These are phyloP conservation scores for Boletellus sp. DNA, from an alignment of 768 basidiomycete genomes.

Conservation along the genomic window DNA sequence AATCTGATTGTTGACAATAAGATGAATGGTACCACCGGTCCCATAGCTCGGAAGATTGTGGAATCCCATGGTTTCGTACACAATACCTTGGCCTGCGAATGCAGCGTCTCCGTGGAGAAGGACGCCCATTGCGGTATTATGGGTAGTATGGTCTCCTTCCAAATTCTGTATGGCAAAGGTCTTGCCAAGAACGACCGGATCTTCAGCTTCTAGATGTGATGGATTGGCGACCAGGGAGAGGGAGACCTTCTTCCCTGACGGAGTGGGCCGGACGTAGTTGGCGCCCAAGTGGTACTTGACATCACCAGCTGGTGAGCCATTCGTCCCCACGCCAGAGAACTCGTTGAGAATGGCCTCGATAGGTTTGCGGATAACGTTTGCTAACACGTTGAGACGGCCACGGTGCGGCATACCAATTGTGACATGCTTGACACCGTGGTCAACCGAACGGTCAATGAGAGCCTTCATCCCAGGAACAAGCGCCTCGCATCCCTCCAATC, in stretches of 20 bases:
- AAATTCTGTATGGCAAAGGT: conserved; percentile 96
- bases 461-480: conserved; percentile 99
- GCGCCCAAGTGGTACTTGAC: conserved; percentile 99
- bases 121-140: conserved; percentile 89
- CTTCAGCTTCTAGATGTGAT: conserved; percentile 95
- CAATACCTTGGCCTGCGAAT: conserved; percentile 96
- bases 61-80: conserved; percentile 99
- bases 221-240: conserved; percentile 98
- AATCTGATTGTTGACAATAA: conserved; percentile 99
- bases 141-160: conserved; percentile 77
- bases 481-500: conserved; percentile 96
- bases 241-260: conserved; percentile 95
- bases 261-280: conserved; percentile 97
- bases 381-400: conserved; percentile 95
- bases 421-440: conserved; percentile 91
- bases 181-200: conserved; percentile 98
- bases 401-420: conserved; percentile 99
- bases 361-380: conserved; percentile 98
- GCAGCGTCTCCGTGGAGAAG: conserved; percentile 97
- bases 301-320: conserved; percentile 87
- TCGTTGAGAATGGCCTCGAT: conserved; percentile 98
- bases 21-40: conserved; percentile 95
- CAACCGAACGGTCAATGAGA: conserved; percentile 96
- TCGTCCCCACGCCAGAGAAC: conserved; percentile 73
- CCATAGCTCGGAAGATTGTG: conserved; percentile 93